A percentile compares a stretch with the other conserved stretches of the same genome.
Conservation (phyloP, 2,329 filamentous ascomycete genomes). For the Pseudocercospora fuligena region DNA sequence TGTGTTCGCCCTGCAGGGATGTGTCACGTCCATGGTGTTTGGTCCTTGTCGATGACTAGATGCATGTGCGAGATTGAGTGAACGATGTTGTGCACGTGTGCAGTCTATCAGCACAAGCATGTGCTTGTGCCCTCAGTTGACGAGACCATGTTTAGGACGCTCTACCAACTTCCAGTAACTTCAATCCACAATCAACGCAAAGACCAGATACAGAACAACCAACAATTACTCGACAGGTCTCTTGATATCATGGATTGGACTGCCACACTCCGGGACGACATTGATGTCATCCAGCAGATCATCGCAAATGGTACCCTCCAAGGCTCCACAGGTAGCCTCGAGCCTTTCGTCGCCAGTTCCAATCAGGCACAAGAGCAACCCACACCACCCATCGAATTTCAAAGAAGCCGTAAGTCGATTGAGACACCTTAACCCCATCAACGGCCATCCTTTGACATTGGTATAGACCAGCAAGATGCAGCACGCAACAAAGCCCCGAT, state of each 20-base stretch:
- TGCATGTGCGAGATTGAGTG: not conserved
- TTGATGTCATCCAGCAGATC: not conserved
- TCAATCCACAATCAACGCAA: not conserved
- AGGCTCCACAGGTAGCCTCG: not conserved
- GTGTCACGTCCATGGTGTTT: not conserved
- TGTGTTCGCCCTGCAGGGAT: not conserved
- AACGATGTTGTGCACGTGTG: not conserved
- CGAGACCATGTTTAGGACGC: not conserved
- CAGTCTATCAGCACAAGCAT: not conserved
- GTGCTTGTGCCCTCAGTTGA: not conserved
- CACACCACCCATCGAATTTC: not conserved
- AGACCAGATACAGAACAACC: not conserved
- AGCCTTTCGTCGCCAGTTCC: not conserved
- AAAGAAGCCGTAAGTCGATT: not conserved
- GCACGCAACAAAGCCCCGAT: not conserved
- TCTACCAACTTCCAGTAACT: not conserved
- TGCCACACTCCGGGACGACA: slow-evolving; percentile 1
- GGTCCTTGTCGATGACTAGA: not conserved
- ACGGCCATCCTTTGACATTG: not conserved
- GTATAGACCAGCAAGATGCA: not conserved
- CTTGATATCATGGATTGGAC: not conserved
- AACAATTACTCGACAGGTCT: not conserved
- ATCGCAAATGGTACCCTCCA: not conserved
- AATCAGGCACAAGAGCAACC: not conserved
- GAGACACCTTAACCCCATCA: not conserved